Conservation (phyloP, 164 flowering plant genomes). For the Vitis rupestris region DNA sequence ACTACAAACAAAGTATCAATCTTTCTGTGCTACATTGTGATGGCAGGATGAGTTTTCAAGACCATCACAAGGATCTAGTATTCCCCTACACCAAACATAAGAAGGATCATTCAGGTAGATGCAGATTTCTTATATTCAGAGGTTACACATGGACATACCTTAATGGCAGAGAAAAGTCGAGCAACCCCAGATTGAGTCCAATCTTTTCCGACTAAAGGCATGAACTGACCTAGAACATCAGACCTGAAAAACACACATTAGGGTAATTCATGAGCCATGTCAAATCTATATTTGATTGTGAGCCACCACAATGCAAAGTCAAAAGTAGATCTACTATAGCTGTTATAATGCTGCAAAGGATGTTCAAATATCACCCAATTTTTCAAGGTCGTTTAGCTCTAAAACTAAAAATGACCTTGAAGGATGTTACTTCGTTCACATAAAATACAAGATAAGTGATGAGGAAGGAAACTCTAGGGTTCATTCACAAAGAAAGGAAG, state of each 20-base stretch:
- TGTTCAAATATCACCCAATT: too few relatives aligned
- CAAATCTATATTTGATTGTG: background rate
- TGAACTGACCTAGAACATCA: slow-evolving; percentile 96
- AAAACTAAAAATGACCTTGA: too few relatives aligned
- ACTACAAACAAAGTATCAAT: background rate
- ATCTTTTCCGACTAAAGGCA: slow-evolving; percentile 98
- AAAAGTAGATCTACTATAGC: too few relatives aligned
- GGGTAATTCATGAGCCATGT: background rate
- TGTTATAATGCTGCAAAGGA: too few relatives aligned
- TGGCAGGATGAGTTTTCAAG: background rate
- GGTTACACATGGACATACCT: slow-evolving; percentile 41
- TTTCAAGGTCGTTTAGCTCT: too few relatives aligned
- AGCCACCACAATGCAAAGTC: background rate
- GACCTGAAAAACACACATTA: slow-evolving; percentile 53
- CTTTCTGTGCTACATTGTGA: background rate
- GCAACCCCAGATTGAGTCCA: slow-evolving; percentile 98
- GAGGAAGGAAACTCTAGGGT: too few relatives aligned
- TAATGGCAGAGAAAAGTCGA: slow-evolving; percentile 84
- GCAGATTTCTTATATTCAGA: background rate
- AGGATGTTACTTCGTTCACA: too few relatives aligned
- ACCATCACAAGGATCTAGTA: background rate
- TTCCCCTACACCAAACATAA: background rate
- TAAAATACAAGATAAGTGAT: too few relatives aligned
- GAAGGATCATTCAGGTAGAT: background rate
- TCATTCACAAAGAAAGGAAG: too few relatives aligned